Evolutionary conservation across 2,329 filamentous ascomycete species (phyloP).

Genomic region (Fusarium subtropicale): DNA sequence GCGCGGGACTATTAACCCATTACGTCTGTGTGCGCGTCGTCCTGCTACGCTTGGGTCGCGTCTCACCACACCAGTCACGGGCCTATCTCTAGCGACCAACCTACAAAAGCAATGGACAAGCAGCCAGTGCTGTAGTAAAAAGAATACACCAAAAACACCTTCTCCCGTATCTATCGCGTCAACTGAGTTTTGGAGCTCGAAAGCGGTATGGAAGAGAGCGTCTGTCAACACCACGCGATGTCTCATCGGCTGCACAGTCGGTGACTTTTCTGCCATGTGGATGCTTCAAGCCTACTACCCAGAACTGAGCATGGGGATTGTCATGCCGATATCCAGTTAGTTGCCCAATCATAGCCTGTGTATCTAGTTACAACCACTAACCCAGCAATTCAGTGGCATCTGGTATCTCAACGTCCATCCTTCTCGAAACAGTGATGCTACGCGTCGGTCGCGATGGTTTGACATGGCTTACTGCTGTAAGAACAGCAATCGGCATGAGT

Average conservation of each 20-base stretch:
- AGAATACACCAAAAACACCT: neutral
- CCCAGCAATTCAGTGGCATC: conserved; percentile 56
- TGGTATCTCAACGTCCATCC: conserved; percentile 63
- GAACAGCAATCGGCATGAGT: conserved; percentile 69
- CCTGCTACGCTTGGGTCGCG: neutral
- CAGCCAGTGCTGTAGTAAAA: conserved; percentile 30
- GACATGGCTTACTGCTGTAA: conserved; percentile 59
- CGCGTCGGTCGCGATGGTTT: conserved; percentile 60
- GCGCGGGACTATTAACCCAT: fast-evolving
- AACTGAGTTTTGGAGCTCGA: conserved; percentile 50
- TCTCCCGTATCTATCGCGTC: neutral
- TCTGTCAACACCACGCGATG: conserved; percentile 66
- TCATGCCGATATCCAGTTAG: conserved; percentile 65
- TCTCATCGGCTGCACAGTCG: conserved; percentile 64
- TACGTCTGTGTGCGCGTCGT: neutral
- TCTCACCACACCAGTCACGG: neutral
- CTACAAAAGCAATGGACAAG: conserved; percentile 24
- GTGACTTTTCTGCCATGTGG: conserved; percentile 69
- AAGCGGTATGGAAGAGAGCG: conserved; percentile 60
- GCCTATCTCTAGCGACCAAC: neutral
- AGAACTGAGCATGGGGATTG: conserved; percentile 58
- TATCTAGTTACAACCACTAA: fast-evolving
- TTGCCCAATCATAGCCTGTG: neutral
- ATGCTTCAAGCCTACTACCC: conserved; percentile 62
- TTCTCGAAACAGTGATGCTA: conserved; percentile 65